Evolutionary conservation across 2,329 filamentous ascomycete species (phyloP).

Genomic region (Sphaerulina musiva): DNA sequence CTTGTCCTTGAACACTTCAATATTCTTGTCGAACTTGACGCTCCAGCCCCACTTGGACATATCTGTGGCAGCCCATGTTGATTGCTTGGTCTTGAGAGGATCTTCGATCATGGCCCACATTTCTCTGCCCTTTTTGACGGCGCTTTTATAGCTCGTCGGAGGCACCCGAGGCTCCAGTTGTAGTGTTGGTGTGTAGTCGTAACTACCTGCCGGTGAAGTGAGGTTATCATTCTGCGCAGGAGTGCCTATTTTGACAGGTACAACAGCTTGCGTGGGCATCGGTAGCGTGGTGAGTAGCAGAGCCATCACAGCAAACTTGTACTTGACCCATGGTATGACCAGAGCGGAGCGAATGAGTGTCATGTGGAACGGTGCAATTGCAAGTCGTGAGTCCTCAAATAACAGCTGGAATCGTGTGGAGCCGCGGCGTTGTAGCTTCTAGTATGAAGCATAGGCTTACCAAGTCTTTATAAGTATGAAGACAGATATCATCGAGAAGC

Average conservation of each 20-base stretch:
- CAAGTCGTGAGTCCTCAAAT: neutral
- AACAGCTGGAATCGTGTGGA: neutral
- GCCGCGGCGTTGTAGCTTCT: neutral
- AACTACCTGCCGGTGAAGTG: neutral
- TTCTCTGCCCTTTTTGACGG: constrained; percentile 2
- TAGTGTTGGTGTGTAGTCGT: neutral
- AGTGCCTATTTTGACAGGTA: neutral
- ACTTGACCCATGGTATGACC: constrained; percentile 2
- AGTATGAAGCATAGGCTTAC: neutral
- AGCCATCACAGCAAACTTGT: neutral
- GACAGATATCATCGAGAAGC: too few species aligned
- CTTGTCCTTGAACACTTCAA: constrained; percentile 7
- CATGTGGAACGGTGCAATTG: neutral
- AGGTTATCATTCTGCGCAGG: neutral
- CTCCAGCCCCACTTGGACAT: constrained; percentile 4
- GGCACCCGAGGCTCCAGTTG: constrained; percentile 2
- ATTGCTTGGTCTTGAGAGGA: constrained; percentile 1
- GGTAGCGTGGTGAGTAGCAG: neutral
- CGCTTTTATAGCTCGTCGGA: constrained; percentile 4
- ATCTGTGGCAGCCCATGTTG: constrained; percentile 1
- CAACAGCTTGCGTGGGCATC: neutral
- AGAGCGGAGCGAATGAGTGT: neutral
- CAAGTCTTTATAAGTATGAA: too few species aligned
- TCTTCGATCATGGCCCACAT: constrained; percentile 1
- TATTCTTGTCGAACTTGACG: constrained; percentile 4